A percentile compares a stretch with the other conserved stretches of the same genome.
phyloP scores from a whole-genome alignment of 805 yeast species.

The Lachancea dasiensis region DNA sequence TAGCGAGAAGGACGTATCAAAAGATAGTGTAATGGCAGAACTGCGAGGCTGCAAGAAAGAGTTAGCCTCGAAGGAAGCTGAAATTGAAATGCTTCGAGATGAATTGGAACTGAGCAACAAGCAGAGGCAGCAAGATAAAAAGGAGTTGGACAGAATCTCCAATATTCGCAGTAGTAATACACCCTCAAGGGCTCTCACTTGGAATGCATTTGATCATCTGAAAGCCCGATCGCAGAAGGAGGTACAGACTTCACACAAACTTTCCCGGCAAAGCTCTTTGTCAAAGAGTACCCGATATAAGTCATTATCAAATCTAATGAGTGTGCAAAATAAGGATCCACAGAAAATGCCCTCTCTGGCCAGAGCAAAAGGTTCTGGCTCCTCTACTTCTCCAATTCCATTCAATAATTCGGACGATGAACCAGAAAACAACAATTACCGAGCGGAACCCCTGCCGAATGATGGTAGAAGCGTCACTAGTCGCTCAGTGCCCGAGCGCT shows the following conservation, averaged over 20 bases:
- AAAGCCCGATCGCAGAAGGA: constrained; percentile 5
- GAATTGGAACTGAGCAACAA: constrained; percentile 60
- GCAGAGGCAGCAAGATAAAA: constrained; percentile 31
- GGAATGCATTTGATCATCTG: constrained; percentile 18
- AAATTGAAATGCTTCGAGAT: constrained; percentile 49
- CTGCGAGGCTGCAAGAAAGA: constrained; percentile 57
- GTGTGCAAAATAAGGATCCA: not conserved
- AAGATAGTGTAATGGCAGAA: constrained; percentile 47
- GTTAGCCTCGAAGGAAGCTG: constrained; percentile 49
- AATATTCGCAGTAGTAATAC: constrained; percentile 14
- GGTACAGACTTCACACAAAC: not conserved
- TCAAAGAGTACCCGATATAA: constrained; percentile 23
- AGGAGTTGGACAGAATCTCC: constrained; percentile 18
- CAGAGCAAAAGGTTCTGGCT: not conserved
- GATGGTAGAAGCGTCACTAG: no score
- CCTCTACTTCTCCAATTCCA: not conserved
- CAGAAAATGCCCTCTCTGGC: not conserved
- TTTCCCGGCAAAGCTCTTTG: not conserved
- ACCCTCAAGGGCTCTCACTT: constrained; percentile 7
- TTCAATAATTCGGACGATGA: constrained; percentile 7
- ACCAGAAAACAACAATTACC: not conserved
- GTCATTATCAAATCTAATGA: constrained; percentile 12
- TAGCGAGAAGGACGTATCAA: constrained; percentile 70
- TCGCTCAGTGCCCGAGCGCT: no score
- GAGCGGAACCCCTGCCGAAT: no score